Evolutionary conservation across 306 rosid species (phyloP).

Genomic region (Cercis canadensis): DNA sequence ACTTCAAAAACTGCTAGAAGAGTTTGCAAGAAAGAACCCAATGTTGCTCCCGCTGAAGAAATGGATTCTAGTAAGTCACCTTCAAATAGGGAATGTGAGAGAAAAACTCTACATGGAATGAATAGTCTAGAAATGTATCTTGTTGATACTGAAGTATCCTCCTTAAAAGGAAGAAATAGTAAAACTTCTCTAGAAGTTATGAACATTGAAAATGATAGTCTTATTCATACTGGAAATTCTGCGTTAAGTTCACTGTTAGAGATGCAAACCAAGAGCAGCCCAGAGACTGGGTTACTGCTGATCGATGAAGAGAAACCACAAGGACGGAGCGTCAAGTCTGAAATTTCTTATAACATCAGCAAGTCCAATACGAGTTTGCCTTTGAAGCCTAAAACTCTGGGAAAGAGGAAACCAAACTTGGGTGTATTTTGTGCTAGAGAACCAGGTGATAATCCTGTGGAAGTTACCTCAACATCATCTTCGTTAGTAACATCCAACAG

Average conservation of each 20-base stretch:
- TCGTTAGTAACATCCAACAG: slow-evolving; percentile 43
- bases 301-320: slow-evolving; percentile 35
- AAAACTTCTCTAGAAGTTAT: slow-evolving; percentile 15
- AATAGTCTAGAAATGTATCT: slow-evolving; percentile 21
- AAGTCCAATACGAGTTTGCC: slow-evolving; percentile 24
- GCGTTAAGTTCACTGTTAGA: slow-evolving; percentile 37
- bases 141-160: slow-evolving; percentile 33
- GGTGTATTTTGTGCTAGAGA: slow-evolving; percentile 32
- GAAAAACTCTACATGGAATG: slow-evolving; percentile 39
- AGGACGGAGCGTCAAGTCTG: slow-evolving; percentile 23
- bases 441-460: slow-evolving; percentile 22
- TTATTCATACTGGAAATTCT: slow-evolving; percentile 35
- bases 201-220: slow-evolving; percentile 28
- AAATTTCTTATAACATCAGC: slow-evolving; percentile 14
- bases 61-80: slow-evolving; percentile 36
- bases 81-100: slow-evolving; percentile 8
- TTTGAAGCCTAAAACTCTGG: slow-evolving; percentile 26
- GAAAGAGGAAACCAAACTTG: slow-evolving; percentile 44
- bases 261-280: slow-evolving; percentile 35
- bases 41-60: slow-evolving; percentile 44
- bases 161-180: slow-evolving; percentile 29
- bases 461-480: slow-evolving; percentile 35
- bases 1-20: slow-evolving; percentile 39
- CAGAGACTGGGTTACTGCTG: slow-evolving; percentile 33
- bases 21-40: slow-evolving; percentile 41